These are phyloP conservation scores for Canavalia gladiata DNA, from an alignment of 306 rosid species.

Conservation along the genomic window DNA sequence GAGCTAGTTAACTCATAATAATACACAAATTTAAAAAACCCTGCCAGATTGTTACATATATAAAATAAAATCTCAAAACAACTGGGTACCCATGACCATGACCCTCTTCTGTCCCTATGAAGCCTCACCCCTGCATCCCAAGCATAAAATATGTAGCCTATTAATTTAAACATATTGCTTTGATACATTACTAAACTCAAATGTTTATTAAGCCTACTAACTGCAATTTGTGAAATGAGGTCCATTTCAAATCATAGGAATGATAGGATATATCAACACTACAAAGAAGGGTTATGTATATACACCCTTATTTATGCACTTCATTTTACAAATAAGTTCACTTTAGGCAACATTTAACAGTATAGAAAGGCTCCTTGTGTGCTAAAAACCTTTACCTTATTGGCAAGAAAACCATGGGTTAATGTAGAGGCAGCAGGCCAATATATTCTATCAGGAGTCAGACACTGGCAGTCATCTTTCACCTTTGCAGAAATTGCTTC, in stretches of 20 bases:
- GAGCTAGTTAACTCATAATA: too few relatives aligned
- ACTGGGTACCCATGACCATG: too few relatives aligned
- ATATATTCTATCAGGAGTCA: constrained; percentile 57
- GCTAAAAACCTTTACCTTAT: constrained; percentile 38
- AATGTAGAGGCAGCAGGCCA: constrained; percentile 55
- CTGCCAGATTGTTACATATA: too few relatives aligned
- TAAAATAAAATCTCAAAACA: too few relatives aligned
- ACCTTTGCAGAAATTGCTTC: constrained; percentile 52
- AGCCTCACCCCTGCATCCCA: too few relatives aligned
- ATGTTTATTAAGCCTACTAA: background rate
- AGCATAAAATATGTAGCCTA: too few relatives aligned
- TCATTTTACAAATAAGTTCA: too few relatives aligned
- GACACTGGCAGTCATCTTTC: constrained; percentile 57
- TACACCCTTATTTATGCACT: too few relatives aligned
- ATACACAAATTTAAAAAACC: too few relatives aligned
- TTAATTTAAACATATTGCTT: background rate
- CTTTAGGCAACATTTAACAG: background rate
- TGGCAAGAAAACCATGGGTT: constrained; percentile 57
- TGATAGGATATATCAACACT: background rate
- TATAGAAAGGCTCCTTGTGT: background rate
- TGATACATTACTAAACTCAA: background rate
- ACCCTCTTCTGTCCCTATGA: too few relatives aligned
- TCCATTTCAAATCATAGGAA: background rate
- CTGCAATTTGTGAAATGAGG: too few relatives aligned
- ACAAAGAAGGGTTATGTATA: too few relatives aligned